A percentile compares a stretch with the other conserved stretches of the same genome.
These are phyloP conservation scores for Zoysia pacifica DNA, from an alignment of 176 grass and related monocot species.

Conservation along the genomic window DNA sequence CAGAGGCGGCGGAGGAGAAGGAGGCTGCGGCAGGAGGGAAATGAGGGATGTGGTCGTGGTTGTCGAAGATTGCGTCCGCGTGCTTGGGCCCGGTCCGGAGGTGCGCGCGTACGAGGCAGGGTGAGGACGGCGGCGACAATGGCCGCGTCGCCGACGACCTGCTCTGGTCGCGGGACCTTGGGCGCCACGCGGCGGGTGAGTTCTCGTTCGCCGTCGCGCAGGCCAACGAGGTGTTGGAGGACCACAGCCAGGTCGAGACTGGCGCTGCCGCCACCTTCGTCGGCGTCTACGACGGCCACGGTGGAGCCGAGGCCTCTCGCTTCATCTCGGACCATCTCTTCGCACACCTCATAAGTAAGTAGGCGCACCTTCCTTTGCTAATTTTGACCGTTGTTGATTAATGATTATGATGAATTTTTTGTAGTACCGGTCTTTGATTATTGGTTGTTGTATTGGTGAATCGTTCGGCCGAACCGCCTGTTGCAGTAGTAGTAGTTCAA, in stretches of 20 bases:
- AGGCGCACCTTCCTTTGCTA: background rate
- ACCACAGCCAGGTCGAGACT: slow-evolving; percentile 79
- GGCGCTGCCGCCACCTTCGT: slow-evolving; percentile 59
- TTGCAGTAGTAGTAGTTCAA: background rate
- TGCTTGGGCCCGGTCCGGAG: slow-evolving; percentile 72
- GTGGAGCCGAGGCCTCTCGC: slow-evolving; percentile 66
- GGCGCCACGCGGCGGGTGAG: slow-evolving; percentile 64
- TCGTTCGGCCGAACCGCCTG: background rate
- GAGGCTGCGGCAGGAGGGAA: slow-evolving; percentile 41
- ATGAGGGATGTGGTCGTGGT: slow-evolving; percentile 83
- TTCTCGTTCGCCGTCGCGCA: slow-evolving; percentile 77
- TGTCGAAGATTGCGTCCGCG: slow-evolving; percentile 59
- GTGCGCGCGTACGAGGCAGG: slow-evolving; percentile 71
- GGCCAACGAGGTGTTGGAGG: slow-evolving; percentile 81
- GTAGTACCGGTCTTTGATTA: background rate
- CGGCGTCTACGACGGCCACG: slow-evolving; percentile 82
- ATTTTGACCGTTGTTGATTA: background rate
- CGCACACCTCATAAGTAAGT: slow-evolving; percentile 71
- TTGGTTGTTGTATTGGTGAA: background rate
- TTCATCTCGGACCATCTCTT: slow-evolving; percentile 78
- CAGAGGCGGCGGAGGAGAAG: slow-evolving; percentile 4
- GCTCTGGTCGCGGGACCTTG: slow-evolving; percentile 78
- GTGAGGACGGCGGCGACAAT: slow-evolving; percentile 50
- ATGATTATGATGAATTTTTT: background rate
- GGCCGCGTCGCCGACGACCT: slow-evolving; percentile 53